Evolutionary conservation across 1,139 yeast species (phyloP).

Genomic region (Kurtzmaniella quercitrusa): DNA sequence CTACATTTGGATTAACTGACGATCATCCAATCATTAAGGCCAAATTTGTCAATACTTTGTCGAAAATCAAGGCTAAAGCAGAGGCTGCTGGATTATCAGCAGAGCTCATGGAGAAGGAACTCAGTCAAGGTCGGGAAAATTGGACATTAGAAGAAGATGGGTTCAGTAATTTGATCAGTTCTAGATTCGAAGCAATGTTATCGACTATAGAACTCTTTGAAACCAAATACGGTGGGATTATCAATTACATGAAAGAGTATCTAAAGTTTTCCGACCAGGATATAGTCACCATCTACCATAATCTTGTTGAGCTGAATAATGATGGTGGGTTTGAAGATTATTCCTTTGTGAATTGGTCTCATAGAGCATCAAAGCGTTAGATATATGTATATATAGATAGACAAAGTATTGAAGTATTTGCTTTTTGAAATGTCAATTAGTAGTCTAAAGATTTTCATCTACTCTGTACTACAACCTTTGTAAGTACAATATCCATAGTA

Average conservation of each 20-base stretch:
- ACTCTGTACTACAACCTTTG: too few species aligned
- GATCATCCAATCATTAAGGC: slow-evolving; percentile 37
- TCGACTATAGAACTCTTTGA: slow-evolving; percentile 51
- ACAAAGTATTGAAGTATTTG: too few species aligned
- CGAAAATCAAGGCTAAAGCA: slow-evolving; percentile 24
- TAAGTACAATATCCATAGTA: too few species aligned
- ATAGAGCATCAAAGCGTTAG: slow-evolving; percentile 13
- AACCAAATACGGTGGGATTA: slow-evolving; percentile 53
- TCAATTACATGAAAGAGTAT: slow-evolving; percentile 41
- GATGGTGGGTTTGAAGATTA: slow-evolving; percentile 14
- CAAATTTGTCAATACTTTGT: slow-evolving; percentile 29
- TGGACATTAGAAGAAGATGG: slow-evolving; percentile 47
- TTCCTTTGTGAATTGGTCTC: slow-evolving; percentile 23
- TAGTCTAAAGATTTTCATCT: too few species aligned
- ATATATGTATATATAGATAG: not conserved
- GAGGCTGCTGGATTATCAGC: slow-evolving; percentile 15
- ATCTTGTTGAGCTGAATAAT: slow-evolving; percentile 24
- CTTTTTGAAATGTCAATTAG: too few species aligned
- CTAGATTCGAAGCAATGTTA: slow-evolving; percentile 71
- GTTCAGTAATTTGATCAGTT: slow-evolving; percentile 55
- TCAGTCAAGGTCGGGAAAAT: slow-evolving; percentile 31
- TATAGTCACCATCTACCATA: slow-evolving; percentile 43
- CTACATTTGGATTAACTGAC: slow-evolving; percentile 60
- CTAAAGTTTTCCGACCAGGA: slow-evolving; percentile 50
- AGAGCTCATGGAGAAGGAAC: slow-evolving; percentile 23